A percentile compares a stretch with the other conserved stretches of the same genome.
Evolutionary conservation across 805 yeast species (phyloP).

Genomic region (Pichia californica): DNA sequence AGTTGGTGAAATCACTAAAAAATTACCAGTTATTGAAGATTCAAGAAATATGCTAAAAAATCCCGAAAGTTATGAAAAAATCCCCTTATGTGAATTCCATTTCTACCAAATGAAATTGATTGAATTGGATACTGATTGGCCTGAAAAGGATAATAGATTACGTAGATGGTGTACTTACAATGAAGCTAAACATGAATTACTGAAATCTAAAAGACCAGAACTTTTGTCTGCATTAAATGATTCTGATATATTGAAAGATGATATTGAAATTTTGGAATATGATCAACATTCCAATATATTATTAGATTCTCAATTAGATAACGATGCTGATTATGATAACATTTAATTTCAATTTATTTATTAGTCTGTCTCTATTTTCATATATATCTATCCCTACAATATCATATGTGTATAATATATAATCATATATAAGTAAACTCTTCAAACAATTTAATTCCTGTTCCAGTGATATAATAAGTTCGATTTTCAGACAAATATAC

Average conservation of each 20-base stretch:
- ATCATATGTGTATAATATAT: too few relatives aligned
- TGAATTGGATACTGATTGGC: constrained; percentile 59
- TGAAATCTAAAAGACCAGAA: constrained; percentile 57
- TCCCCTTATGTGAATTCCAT: constrained; percentile 80
- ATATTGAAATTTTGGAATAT: not conserved
- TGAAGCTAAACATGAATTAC: constrained; percentile 59
- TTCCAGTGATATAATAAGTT: constrained; percentile 1
- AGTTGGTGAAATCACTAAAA: constrained; percentile 47
- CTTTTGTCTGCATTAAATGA: constrained; percentile 54
- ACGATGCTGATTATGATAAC: constrained; percentile 7
- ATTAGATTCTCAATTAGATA: constrained; percentile 5
- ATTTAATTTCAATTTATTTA: not conserved
- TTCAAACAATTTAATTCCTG: constrained; percentile 1
- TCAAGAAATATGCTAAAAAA: not conserved
- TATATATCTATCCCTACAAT: too few relatives aligned
- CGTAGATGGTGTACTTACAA: constrained; percentile 71
- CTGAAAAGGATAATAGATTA: constrained; percentile 58
- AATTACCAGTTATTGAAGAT: constrained; percentile 65
- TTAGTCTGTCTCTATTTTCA: too few relatives aligned
- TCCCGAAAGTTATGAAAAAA: not conserved
- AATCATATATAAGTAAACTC: not conserved
- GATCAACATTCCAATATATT: constrained; percentile 2
- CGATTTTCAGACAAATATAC: not conserved
- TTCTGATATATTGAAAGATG: constrained; percentile 43
- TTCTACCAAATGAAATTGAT: constrained; percentile 71